Evolutionary conservation across 2,329 filamentous ascomycete genomes (phyloP), one percentile per base, ranked within the genome.

Genomic region (Scorias spongiosa): DNA sequence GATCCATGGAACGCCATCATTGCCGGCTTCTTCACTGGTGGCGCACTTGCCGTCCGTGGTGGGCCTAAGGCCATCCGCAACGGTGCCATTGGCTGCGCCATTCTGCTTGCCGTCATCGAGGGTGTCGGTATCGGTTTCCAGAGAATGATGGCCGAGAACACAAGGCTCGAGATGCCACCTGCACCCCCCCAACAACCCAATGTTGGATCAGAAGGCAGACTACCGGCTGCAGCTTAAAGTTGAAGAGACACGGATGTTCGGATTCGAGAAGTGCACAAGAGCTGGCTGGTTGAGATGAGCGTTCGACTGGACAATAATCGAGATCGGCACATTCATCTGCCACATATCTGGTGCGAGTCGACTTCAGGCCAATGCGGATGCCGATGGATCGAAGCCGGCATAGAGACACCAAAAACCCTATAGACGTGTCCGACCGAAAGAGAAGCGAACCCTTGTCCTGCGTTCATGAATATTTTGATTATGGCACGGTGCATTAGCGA

Each of bases 1-100:
- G 91, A 96, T 63, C 87, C 91, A 11, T 96, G 87, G 71, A 96
- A 96, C 68, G 87, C 88, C 58, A 96, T 98, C 63, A 93, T 89
- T 55, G 91, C 89, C 37, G 91, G 91, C 43, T 95, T 95, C 74
- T 89, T 95, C 66, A 96, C 91, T 4, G 88, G 87, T 58, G 91
- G 91, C 54, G 78, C 89, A 28, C 74, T 98, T 29, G 91, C 91
- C 42, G 80, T 96, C 49, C 78, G 91, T 67, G 91, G 91, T 57
- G 91, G 91, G 46, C 81, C 82, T 64, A 88, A 85, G 70, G 86
- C 89, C 17, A 87, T 91, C 50, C 76, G 91, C 57, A 96, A 96
- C 66, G 88, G 86, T 48, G 91, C 91, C 49, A 96, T 98, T 58
- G 91, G 89, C 54, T 96, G 91, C 64, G 91, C 86, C 20, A 84